These are phyloP conservation scores for Hibiscus tridactylites DNA, from an alignment of 345 rosid genomes.

Conservation along the genomic window DNA sequence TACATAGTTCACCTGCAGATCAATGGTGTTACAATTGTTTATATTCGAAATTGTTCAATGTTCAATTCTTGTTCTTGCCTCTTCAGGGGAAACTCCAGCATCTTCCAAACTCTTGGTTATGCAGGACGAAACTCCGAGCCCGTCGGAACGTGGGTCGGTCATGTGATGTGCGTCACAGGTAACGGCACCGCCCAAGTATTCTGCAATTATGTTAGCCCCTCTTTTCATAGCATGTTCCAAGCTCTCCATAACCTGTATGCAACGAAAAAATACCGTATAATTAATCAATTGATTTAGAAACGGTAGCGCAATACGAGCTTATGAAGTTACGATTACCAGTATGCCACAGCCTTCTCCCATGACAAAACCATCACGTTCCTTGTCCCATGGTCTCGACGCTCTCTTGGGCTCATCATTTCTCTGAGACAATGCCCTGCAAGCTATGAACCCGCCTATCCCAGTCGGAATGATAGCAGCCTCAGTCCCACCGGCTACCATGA, in stretches of 20 bases:
- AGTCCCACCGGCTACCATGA: slow-evolving; percentile 59
- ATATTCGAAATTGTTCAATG: neutral
- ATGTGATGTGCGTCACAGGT: slow-evolving; percentile 71
- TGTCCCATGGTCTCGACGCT: slow-evolving; percentile 71
- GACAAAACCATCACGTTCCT: slow-evolving; percentile 57
- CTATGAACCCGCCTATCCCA: slow-evolving; percentile 58
- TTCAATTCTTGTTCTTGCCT: slow-evolving; percentile 23
- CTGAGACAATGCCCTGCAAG: slow-evolving; percentile 55
- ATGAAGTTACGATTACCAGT: slow-evolving; percentile 12
- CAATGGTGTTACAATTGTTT: neutral
- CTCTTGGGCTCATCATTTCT: slow-evolving; percentile 42
- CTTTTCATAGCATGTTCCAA: slow-evolving; percentile 60
- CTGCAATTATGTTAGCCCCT: slow-evolving; percentile 60
- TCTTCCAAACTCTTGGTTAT: slow-evolving; percentile 50
- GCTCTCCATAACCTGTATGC: slow-evolving; percentile 68
- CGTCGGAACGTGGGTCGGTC: slow-evolving; percentile 56
- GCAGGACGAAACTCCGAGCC: slow-evolving; percentile 60
- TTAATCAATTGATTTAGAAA: no score
- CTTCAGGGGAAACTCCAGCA: slow-evolving; percentile 67
- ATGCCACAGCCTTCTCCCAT: slow-evolving; percentile 67
- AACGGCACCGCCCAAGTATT: slow-evolving; percentile 55
- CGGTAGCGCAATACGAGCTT: no score
- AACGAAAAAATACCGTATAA: no score
- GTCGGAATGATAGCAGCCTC: slow-evolving; percentile 47
- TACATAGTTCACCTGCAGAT: slow-evolving; percentile 47